phyloP scores from a whole-genome alignment of 208 protist species.

The Jaenimonas drosophilae region DNA sequence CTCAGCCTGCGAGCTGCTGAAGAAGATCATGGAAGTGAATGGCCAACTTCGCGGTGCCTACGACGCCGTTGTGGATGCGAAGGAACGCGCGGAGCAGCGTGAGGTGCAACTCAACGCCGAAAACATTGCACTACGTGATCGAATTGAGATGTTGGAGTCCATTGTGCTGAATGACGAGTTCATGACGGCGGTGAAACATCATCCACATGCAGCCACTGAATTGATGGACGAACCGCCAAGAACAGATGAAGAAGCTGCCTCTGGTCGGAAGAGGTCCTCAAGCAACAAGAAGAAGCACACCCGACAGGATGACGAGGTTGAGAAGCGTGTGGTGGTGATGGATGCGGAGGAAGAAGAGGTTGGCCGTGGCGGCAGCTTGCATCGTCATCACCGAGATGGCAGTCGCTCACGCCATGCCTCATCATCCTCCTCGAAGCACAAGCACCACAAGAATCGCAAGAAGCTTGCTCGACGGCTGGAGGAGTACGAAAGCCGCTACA shows the following conservation, averaged over 20 bases:
- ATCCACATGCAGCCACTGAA: not conserved
- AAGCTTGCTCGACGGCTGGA: conserved; percentile 24
- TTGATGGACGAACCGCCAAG: not conserved
- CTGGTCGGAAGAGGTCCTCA: too few species aligned
- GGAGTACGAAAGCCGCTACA: conserved; percentile 46
- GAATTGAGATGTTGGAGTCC: conserved; percentile 74
- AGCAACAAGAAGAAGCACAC: too few species aligned
- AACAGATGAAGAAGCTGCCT: not conserved
- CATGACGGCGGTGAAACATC: conserved; percentile 1
- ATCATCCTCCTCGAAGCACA: conserved; percentile 2
- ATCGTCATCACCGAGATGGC: not conserved
- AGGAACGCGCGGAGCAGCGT: conserved; percentile 27
- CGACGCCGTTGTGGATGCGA: conserved; percentile 35
- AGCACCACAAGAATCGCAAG: conserved; percentile 10
- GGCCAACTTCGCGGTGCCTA: conserved; percentile 66
- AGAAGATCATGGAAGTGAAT: conserved; percentile 66
- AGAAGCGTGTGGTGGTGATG: not conserved
- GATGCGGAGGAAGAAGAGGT: not conserved
- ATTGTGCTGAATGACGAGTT: conserved; percentile 67
- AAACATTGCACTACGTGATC: conserved; percentile 74
- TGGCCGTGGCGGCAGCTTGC: not conserved
- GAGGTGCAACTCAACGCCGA: conserved; percentile 78
- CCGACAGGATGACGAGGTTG: not conserved
- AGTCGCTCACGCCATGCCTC: not conserved
- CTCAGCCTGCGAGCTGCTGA: conserved; percentile 60